Base-by-base conservation (phyloP, 306 rosid species). In the Vigna mungo region DNA sequence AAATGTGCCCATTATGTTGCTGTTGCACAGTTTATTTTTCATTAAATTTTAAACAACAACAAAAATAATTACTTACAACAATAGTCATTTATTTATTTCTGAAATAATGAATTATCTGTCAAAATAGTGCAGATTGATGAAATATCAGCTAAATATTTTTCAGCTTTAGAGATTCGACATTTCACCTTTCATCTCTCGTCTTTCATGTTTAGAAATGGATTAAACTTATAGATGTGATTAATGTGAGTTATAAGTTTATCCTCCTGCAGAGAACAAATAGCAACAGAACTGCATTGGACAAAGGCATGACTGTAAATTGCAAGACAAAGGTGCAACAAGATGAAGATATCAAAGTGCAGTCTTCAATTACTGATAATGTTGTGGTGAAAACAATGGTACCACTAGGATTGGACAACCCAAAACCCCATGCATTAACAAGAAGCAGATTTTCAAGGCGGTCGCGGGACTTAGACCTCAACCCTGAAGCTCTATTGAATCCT, bases 371-470 rank as follows among this genome's bases (percentile, higher is more conserved):
- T 36, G 81, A 74, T 53, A 74, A 80, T 27, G 41, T 82, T 63
- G 78, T 63, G 44, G 48, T 82, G 63, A 78, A 72, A 75, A 78
- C 84, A 60, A 86, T 76, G 75, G 87, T 79, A 14, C 67, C 82
- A 20, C 70, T 76, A 7, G 87, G 70, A 63, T 70, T 61, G 59
- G 81, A 82, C 80, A 83, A 48, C 87, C 86, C 39, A 65, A 83
- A 82, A 76, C 88, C 90, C 3, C 89, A 72, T 17, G 61, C 83
- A 78, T 71, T 91, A 77, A 85, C 94, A 82, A 92, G 95, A 81
- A 92, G 85, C 85, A 86, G 98, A 77, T 92, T 96, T 17, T 85
- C 86, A 4, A 83, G 97, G 85, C 75, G 85, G 71, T 94, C 97
- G 1, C 71, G 93, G 60, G 98, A 92, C 87, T 78, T 94, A 2